These are phyloP conservation scores for Penicillium samsonianum DNA, from an alignment of 495 filamentous ascomycete genomes.

Conservation along the genomic window DNA sequence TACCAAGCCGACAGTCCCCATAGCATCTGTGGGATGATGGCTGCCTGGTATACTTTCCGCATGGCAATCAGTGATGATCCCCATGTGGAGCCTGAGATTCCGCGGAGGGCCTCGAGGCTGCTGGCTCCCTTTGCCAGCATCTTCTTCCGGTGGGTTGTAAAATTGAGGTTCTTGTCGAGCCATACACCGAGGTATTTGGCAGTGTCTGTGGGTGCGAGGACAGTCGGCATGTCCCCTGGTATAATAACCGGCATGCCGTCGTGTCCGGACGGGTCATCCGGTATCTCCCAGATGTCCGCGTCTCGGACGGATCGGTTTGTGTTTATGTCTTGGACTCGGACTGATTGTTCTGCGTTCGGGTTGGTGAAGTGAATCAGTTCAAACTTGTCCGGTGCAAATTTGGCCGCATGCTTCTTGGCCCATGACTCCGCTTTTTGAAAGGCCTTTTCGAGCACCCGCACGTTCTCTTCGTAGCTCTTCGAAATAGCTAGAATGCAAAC, in stretches of 20 bases:
- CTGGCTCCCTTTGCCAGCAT: slow-evolving; percentile 14
- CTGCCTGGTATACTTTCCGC: slow-evolving; percentile 21
- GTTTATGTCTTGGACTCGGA: too few relatives aligned
- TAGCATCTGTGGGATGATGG: slow-evolving; percentile 24
- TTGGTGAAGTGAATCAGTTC: slow-evolving; percentile 14
- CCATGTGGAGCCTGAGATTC: too few relatives aligned
- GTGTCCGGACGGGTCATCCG: neutral
- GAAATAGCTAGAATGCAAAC: neutral
- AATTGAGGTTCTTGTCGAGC: slow-evolving; percentile 21
- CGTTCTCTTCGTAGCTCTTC: neutral
- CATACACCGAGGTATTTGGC: slow-evolving; percentile 20
- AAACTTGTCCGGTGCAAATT: slow-evolving; percentile 5
- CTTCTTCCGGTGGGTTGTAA: slow-evolving; percentile 13
- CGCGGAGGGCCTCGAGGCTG: slow-evolving; percentile 17
- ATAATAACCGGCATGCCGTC: neutral
- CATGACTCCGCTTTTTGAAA: neutral
- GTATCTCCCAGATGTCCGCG: neutral
- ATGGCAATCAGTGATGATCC: slow-evolving; percentile 15
- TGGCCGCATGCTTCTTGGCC: neutral
- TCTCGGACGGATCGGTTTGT: too few relatives aligned
- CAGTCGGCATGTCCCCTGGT: neutral
- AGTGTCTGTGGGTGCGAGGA: neutral
- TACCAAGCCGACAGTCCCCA: too few relatives aligned
- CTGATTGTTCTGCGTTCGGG: too few relatives aligned
- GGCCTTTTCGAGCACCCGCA: neutral